Evolutionary conservation across 169 alveolate species (phyloP).

Genomic region (Eimeria zaria): DNA sequence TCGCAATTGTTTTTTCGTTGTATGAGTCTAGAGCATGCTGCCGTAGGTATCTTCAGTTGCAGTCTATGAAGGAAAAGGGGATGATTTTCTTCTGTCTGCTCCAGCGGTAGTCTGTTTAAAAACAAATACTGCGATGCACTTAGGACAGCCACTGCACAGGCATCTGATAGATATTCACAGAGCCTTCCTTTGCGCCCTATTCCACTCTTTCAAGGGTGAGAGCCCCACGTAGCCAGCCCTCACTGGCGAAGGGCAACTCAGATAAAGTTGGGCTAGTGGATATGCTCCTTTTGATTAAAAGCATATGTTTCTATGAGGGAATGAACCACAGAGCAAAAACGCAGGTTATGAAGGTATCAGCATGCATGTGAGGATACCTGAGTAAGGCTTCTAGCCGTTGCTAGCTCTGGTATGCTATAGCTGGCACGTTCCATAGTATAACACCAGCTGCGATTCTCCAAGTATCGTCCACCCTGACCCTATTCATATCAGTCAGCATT

Average conservation of each 20-base stretch:
- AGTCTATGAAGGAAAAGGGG: background rate
- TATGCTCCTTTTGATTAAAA: background rate
- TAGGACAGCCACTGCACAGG: background rate
- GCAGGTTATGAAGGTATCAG: too few relatives aligned
- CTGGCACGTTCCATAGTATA: too few relatives aligned
- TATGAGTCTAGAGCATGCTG: background rate
- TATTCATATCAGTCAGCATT: background rate
- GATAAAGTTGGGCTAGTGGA: background rate
- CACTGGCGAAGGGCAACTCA: background rate
- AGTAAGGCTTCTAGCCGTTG: too few relatives aligned
- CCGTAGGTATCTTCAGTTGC: background rate
- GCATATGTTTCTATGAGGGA: background rate
- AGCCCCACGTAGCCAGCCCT: background rate
- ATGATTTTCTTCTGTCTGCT: background rate
- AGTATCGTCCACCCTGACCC: background rate
- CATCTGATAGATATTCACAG: background rate
- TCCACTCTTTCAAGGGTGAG: background rate
- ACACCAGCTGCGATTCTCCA: too few relatives aligned
- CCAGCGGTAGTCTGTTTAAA: background rate
- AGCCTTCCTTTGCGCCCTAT: background rate
- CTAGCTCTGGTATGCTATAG: too few relatives aligned
- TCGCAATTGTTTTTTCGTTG: background rate
- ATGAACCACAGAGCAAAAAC: background rate
- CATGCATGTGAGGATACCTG: too few relatives aligned
- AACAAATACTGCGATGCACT: background rate